Evolutionary conservation across 768 basidiomycete species (phyloP).

Genomic region (Termitomyces sp.): DNA sequence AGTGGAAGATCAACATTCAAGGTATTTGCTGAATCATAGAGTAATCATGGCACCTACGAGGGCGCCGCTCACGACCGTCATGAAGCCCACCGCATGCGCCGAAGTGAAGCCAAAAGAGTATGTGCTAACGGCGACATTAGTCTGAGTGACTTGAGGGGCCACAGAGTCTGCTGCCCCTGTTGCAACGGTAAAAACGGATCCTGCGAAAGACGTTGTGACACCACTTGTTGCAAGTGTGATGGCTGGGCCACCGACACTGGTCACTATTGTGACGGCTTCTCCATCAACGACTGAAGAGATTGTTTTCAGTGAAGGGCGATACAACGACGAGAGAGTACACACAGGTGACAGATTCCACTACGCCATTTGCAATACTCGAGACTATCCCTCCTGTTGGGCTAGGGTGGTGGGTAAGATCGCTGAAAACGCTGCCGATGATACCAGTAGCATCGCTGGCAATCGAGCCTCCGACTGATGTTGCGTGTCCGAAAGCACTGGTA

Average conservation of each 20-base stretch:
- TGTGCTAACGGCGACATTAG: slow-evolving; percentile 20
- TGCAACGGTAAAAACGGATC: slow-evolving; percentile 48
- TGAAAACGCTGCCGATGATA: slow-evolving; percentile 16
- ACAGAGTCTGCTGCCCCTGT: slow-evolving; percentile 30
- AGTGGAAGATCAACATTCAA: neutral
- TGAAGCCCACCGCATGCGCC: slow-evolving; percentile 26
- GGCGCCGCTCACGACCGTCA: slow-evolving; percentile 33
- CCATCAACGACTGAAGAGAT: slow-evolving; percentile 46
- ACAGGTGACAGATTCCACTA: slow-evolving; percentile 39
- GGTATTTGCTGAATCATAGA: slow-evolving; percentile 17
- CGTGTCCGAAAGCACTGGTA: neutral
- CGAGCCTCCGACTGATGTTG: slow-evolving; percentile 23
- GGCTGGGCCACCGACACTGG: slow-evolving; percentile 52
- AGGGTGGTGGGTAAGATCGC: slow-evolving; percentile 16
- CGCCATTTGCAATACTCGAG: slow-evolving; percentile 20
- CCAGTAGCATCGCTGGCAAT: too few species aligned
- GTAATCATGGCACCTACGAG: slow-evolving; percentile 36
- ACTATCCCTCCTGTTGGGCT: too few species aligned
- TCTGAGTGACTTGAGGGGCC: slow-evolving; percentile 13
- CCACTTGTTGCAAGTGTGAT: slow-evolving; percentile 50
- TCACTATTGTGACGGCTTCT: slow-evolving; percentile 47
- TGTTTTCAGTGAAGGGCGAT: slow-evolving; percentile 16
- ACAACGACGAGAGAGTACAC: neutral
- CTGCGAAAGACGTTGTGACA: slow-evolving; percentile 46
- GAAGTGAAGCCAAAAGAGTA: slow-evolving; percentile 22